Evolutionary conservation across 129 eudicot species (phyloP), one percentile per base, ranked within the genome.

Genomic region (Heracleum sosnowskyi): DNA sequence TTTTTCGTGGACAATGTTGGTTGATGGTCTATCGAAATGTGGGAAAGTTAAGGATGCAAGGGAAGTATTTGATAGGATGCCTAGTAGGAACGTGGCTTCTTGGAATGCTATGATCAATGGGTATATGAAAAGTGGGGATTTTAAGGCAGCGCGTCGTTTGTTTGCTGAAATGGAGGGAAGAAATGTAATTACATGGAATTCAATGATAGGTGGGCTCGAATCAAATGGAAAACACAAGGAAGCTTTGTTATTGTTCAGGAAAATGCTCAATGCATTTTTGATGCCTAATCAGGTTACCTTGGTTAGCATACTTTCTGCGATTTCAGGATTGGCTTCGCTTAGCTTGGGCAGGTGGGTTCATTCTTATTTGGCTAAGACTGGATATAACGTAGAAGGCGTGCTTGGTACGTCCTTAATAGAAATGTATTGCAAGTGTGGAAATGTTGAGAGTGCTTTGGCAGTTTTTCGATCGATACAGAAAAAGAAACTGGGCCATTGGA

Each of bases 351-450:
- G 73, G 55, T 87, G 87, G 86, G 70, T 82, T 69, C 90, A 81
- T 72, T 81, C 82, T 36, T 81, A 84, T n/a, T 77, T 83, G 73
- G 72, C 83, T 74, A 83, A 86, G 81, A 81, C 79, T 24, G 83
- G 80, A 36, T 78, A 76, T 73, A 62, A 76, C 28, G 17, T 82
- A 68, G 90, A 87, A 7, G 80, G 84, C 11, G 68, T 87, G 53
- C 84, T 87, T 4, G 88, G 83, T 47, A 82, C 85, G 35, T 77
- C 82, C 16, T 77, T 85, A 35, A 78, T 85, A 18, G 89, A 83
- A 51, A 85, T 83, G 88, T 87, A 85, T 78, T 80, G 83, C 82
- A 87, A 82, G 77, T 80, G 88, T 75, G 88, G 87, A 36, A 83
- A 77, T 81, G 78, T 85, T 2, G 84, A 85, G 77, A 77, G 60